Conservation (phyloP, 345 rosid species). For the Populus simonii region DNA sequence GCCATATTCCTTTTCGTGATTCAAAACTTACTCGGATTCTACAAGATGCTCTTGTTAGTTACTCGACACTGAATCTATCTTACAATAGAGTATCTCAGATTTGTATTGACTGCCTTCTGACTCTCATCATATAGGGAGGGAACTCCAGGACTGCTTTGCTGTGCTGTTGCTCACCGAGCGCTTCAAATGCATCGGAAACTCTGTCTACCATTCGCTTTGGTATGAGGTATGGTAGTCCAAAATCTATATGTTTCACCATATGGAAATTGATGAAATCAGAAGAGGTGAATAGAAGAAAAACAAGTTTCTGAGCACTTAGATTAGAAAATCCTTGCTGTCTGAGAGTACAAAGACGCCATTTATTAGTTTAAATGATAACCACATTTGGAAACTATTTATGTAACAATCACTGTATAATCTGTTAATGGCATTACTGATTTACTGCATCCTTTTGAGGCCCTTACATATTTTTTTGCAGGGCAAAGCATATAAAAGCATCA, state of each 20-base stretch:
- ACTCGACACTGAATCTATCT: constrained; percentile 7
- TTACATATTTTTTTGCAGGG: constrained; percentile 40
- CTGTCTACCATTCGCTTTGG: constrained; percentile 91
- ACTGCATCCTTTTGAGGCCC: background rate
- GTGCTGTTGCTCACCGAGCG: constrained; percentile 92
- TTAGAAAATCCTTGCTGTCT: background rate
- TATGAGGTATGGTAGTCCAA: constrained; percentile 49
- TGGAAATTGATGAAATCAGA: background rate
- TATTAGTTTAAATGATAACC: background rate
- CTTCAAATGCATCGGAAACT: constrained; percentile 73
- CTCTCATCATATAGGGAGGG: constrained; percentile 61
- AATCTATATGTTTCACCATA: background rate
- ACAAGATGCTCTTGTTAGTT: constrained; percentile 78
- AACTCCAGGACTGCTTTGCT: constrained; percentile 73
- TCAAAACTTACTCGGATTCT: constrained; percentile 91
- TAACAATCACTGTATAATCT: background rate
- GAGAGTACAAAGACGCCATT: background rate
- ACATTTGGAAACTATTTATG: background rate
- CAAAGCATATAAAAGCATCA: constrained; percentile 77
- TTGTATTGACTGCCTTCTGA: background rate
- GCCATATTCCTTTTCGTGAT: constrained; percentile 80
- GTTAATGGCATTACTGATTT: background rate
- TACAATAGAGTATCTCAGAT: background rate
- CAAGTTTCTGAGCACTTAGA: background rate
- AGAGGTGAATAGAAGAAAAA: background rate